phyloP scores from a whole-genome alignment of 805 yeast genomes.

The Saturnispora halmiae region DNA sequence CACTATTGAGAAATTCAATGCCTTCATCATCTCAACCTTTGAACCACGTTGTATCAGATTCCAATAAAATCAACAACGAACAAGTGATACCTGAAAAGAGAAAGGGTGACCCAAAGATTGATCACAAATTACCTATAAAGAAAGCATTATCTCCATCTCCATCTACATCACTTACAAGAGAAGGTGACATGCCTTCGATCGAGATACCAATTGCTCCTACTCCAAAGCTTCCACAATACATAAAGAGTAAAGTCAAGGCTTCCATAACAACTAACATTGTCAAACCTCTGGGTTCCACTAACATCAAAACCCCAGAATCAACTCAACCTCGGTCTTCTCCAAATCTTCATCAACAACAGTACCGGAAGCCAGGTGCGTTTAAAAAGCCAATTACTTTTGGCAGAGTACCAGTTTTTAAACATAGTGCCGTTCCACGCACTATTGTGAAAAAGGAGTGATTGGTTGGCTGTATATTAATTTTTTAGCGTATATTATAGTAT shows the following conservation, averaged over 20 bases:
- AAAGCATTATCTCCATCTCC: not conserved
- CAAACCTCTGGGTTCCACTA: conserved; percentile 5
- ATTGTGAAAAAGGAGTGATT: not conserved
- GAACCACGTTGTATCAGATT: too few species aligned
- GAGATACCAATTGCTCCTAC: conserved; percentile 11
- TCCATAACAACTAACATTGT: conserved; percentile 8
- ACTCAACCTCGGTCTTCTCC: too few species aligned
- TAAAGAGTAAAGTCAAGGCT: conserved; percentile 9
- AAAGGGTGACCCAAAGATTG: not conserved
- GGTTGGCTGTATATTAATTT: not conserved
- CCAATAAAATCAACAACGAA: not conserved
- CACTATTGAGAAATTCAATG: not conserved
- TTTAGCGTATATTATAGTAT: not conserved
- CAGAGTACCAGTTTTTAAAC: not conserved
- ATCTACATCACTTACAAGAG: not conserved
- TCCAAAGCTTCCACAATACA: conserved; percentile 9
- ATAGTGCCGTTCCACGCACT: not conserved
- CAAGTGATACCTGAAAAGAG: not conserved
- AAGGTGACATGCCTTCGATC: not conserved
- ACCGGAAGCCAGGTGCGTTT: conserved; percentile 29
- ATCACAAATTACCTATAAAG: not conserved
- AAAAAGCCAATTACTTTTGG: conserved; percentile 21
- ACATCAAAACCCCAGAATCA: not conserved
- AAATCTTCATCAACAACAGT: conserved; percentile 14
- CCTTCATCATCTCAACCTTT: not conserved